phyloP scores from a whole-genome alignment of 441 rosid species.

The Viola pubescens region DNA sequence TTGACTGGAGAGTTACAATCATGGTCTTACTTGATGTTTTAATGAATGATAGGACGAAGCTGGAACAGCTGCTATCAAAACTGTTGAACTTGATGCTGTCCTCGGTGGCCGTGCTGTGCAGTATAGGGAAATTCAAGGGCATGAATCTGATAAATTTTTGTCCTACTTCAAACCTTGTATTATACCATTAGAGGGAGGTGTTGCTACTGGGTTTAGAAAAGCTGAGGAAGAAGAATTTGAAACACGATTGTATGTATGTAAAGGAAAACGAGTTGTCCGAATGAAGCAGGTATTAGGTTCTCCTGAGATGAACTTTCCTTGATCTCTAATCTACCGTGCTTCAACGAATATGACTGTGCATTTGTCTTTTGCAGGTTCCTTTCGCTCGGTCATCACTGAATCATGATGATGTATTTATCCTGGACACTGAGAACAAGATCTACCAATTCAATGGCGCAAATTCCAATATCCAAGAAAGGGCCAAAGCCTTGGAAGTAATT shows the following conservation, averaged over 20 bases:
- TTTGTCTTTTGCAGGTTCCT: slow-evolving; percentile 56
- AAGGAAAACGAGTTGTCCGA: slow-evolving; percentile 79
- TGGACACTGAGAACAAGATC: slow-evolving; percentile 75
- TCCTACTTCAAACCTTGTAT: slow-evolving; percentile 97
- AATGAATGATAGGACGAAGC: slow-evolving; percentile 67
- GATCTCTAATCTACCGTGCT: slow-evolving; percentile 13
- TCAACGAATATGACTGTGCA: slow-evolving; percentile 14
- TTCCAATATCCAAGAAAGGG: slow-evolving; percentile 97
- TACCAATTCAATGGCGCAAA: slow-evolving; percentile 98
- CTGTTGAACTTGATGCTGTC: slow-evolving; percentile 89
- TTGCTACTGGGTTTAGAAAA: slow-evolving; percentile 85
- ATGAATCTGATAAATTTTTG: slow-evolving; percentile 93
- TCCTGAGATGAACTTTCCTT: slow-evolving; percentile 11
- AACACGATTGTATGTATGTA: slow-evolving; percentile 81
- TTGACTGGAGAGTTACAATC: slow-evolving; percentile 4
- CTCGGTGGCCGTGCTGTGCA: slow-evolving; percentile 99
- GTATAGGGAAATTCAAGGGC: slow-evolving; percentile 94
- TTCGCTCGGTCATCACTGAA: slow-evolving; percentile 88
- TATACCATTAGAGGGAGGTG: slow-evolving; percentile 93
- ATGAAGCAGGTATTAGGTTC: slow-evolving; percentile 74
- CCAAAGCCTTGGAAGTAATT: slow-evolving; percentile 96
- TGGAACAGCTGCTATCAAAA: slow-evolving; percentile 95
- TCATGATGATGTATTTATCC: slow-evolving; percentile 96
- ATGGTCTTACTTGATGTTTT: slow-evolving; percentile 6
- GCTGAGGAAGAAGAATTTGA: slow-evolving; percentile 85